Percentiles rank a stretch among this genome's conserved stretches.
These are phyloP conservation scores for Syncephalastrum monosporum DNA, from an alignment of 371 early-diverging fungal genomes.

Conservation along the genomic window DNA sequence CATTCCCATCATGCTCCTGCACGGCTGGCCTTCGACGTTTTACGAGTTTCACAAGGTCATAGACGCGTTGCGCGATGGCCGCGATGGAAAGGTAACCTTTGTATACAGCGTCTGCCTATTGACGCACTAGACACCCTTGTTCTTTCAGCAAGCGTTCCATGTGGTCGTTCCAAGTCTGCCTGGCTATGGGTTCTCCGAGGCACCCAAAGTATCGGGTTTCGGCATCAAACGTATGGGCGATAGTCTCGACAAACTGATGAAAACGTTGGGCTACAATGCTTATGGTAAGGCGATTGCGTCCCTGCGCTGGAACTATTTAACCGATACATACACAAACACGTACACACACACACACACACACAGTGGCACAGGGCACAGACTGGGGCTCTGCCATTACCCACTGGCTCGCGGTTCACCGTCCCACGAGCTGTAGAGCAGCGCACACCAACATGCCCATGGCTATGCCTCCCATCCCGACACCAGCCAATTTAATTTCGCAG, in stretches of 20 bases:
- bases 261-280: constrained; percentile 51
- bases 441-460: constrained; percentile 45
- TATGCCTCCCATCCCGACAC: constrained; percentile 36
- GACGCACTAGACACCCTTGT: too few relatives aligned
- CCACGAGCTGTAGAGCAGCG: constrained; percentile 42
- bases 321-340: background rate
- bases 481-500: constrained; percentile 30
- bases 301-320: constrained; percentile 3
- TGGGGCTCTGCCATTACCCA: constrained; percentile 57
- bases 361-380: constrained; percentile 50
- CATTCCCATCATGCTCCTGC: constrained; percentile 60
- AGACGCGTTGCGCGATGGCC: constrained; percentile 36
- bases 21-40: constrained; percentile 71
- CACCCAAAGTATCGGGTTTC: constrained; percentile 39
- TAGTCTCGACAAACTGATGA: constrained; percentile 53
- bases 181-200: constrained; percentile 64
- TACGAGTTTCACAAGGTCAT: constrained; percentile 65
- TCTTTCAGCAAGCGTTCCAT: constrained; percentile 46
- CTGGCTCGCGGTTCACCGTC: constrained; percentile 35
- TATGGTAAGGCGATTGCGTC: constrained; percentile 24
- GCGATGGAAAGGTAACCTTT: constrained; percentile 19
- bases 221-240: constrained; percentile 39
- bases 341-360: too few relatives aligned
- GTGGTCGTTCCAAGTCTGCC: constrained; percentile 64
- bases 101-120: background rate